Evolutionary conservation across 2,329 filamentous ascomycete species (phyloP).

Genomic region (Xylaria sp.): DNA sequence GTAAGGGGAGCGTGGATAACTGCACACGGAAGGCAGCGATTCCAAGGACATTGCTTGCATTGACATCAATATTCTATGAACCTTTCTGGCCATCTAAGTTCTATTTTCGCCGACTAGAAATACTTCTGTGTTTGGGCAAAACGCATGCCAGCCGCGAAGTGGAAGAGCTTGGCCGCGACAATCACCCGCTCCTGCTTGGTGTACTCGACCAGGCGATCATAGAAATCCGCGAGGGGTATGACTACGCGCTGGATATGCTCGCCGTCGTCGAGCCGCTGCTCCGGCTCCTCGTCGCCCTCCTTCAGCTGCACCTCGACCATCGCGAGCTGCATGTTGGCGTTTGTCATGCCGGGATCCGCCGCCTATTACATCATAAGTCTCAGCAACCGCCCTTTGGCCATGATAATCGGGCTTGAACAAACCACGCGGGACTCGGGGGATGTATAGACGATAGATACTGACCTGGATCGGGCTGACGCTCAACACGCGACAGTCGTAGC

Average conservation of each 20-base stretch:
- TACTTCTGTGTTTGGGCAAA: slow-evolving; percentile 46
- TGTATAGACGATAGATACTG: background rate
- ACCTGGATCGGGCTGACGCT: slow-evolving; percentile 53
- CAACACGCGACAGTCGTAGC: slow-evolving; percentile 54
- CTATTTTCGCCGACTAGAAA: slow-evolving; percentile 7
- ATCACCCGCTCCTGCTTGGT: slow-evolving; percentile 51
- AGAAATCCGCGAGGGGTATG: slow-evolving; percentile 59
- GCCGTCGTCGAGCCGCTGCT: slow-evolving; percentile 62
- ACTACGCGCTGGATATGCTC: slow-evolving; percentile 64
- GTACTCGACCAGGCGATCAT: slow-evolving; percentile 54
- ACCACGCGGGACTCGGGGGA: too few species aligned
- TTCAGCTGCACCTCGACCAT: slow-evolving; percentile 60
- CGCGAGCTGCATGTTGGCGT: slow-evolving; percentile 63
- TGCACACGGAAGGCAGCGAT: too few species aligned
- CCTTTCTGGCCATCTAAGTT: background rate
- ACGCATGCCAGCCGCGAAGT: slow-evolving; percentile 61
- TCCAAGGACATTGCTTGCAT: too few species aligned
- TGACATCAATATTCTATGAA: too few species aligned
- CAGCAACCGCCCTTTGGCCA: background rate
- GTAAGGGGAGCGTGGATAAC: too few species aligned
- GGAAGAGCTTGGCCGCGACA: slow-evolving; percentile 60
- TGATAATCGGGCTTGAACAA: background rate
- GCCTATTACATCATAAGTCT: slow-evolving; percentile 33
- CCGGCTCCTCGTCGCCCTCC: slow-evolving; percentile 52
- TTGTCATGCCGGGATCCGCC: slow-evolving; percentile 61